These are phyloP conservation scores for Gloeopeniophorella convolvens DNA, from an alignment of 768 basidiomycete genomes.

Conservation along the genomic window DNA sequence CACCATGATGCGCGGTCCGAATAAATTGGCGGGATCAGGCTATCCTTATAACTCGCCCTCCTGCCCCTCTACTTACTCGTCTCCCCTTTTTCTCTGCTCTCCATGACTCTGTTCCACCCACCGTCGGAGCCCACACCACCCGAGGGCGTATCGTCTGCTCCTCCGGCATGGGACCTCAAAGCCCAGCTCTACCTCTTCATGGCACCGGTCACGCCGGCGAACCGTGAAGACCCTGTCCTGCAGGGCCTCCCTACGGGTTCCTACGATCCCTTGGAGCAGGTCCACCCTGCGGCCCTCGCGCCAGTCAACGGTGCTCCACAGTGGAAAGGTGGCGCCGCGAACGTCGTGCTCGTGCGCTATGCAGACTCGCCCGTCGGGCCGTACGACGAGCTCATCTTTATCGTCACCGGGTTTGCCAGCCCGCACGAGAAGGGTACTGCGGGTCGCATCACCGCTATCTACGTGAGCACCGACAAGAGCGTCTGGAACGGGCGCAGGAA, in stretches of 20 bases:
- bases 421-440: not conserved
- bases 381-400: slow-evolving; percentile 16
- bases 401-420: not conserved
- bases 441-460: slow-evolving; percentile 13
- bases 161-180: slow-evolving; percentile 11
- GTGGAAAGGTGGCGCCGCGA: slow-evolving; percentile 4
- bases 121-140: not conserved
- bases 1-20: too few species aligned
- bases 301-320: slow-evolving; percentile 2
- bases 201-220: not conserved
- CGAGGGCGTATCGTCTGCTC: not conserved
- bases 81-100: not conserved
- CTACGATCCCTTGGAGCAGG: slow-evolving; percentile 8
- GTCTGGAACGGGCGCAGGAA: slow-evolving; percentile 13
- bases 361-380: slow-evolving; percentile 14
- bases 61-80: too few species aligned
- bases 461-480: slow-evolving; percentile 6
- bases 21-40: too few species aligned
- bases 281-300: slow-evolving; percentile 15
- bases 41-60: too few species aligned
- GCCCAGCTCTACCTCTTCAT: slow-evolving; percentile 7
- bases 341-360: slow-evolving; percentile 4
- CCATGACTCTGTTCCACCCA: not conserved
- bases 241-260: slow-evolving; percentile 16
- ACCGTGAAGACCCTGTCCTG: slow-evolving; percentile 5